A percentile compares a stretch with the other conserved stretches of the same genome.
These are phyloP conservation scores for Pleurotus giganteus DNA, from an alignment of 768 basidiomycete genomes.

Conservation along the genomic window DNA sequence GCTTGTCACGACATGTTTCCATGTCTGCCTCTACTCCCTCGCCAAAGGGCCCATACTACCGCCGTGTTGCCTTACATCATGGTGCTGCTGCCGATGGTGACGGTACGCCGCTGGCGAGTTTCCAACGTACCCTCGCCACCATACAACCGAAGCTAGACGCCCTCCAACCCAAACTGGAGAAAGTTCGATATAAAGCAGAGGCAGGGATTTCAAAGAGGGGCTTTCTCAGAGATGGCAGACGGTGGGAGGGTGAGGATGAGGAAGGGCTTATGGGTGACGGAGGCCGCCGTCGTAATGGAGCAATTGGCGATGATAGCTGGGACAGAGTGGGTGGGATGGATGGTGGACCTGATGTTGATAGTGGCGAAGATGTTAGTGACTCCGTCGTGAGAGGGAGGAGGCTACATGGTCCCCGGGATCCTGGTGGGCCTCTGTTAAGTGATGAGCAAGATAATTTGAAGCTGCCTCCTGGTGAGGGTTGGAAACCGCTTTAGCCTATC, in stretches of 20 bases:
- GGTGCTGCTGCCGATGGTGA: background rate
- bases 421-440: slow-evolving; percentile 19
- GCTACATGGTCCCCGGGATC: slow-evolving; percentile 11
- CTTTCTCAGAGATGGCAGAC: slow-evolving; percentile 34
- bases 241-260: slow-evolving; percentile 36
- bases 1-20: slow-evolving; percentile 1
- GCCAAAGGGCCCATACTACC: background rate
- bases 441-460: slow-evolving; percentile 57
- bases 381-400: slow-evolving; percentile 4
- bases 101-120: slow-evolving; percentile 27
- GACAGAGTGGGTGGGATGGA: slow-evolving; percentile 16
- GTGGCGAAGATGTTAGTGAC: slow-evolving; percentile 13
- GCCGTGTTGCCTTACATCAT: background rate
- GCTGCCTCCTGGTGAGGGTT: slow-evolving; percentile 59
- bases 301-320: slow-evolving; percentile 22
- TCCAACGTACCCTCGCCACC: slow-evolving; percentile 43
- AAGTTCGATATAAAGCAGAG: slow-evolving; percentile 69
- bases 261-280: slow-evolving; percentile 24
- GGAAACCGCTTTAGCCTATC: too few species aligned
- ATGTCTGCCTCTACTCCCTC: slow-evolving; percentile 17
- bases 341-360: slow-evolving; percentile 19
- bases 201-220: slow-evolving; percentile 63
- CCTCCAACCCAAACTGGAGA: slow-evolving; percentile 53
- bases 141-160: slow-evolving; percentile 32
- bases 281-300: slow-evolving; percentile 4